Percentiles rank a stretch among this genome's conserved stretches.
phyloP scores from a whole-genome alignment of 495 filamentous ascomycete genomes.

The Aspergillus coremiiformis region DNA sequence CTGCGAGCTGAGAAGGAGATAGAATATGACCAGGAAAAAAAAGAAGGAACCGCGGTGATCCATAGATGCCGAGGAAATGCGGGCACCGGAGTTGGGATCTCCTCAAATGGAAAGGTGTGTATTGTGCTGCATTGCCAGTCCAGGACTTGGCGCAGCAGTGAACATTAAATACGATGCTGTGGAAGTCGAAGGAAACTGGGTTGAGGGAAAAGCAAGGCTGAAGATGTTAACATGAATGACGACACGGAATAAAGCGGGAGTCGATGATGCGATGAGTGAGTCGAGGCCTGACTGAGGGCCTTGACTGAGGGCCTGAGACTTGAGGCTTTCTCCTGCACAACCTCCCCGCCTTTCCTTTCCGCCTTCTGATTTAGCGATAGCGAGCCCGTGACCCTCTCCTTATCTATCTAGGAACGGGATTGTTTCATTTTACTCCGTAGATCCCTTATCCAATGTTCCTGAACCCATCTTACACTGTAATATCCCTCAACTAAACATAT shows the following conservation, averaged over 20 bases:
- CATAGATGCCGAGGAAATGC: constrained; percentile 32
- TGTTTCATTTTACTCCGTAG: no score
- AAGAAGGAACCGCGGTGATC: constrained; percentile 46
- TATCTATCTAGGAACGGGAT: neutral
- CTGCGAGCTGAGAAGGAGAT: constrained; percentile 42
- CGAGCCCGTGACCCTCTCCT: neutral
- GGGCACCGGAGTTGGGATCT: constrained; percentile 25
- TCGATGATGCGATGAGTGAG: constrained; percentile 35
- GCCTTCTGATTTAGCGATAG: neutral
- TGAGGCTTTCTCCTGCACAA: constrained; percentile 7
- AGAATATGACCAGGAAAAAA: constrained; percentile 43
- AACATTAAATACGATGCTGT: constrained; percentile 1
- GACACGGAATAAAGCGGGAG: constrained; percentile 15
- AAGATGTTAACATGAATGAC: constrained; percentile 10
- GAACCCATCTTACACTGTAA: no score
- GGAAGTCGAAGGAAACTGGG: neutral
- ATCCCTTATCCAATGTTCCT: no score
- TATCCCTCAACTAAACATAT: neutral
- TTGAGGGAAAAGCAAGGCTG: neutral
- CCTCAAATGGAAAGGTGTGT: constrained; percentile 18
- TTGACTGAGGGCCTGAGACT: constrained; percentile 13
- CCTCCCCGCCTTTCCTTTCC: constrained; percentile 6
- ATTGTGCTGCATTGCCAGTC: constrained; percentile 17
- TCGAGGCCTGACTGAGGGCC: constrained; percentile 19
- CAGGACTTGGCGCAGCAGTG: neutral